A percentile compares a stretch with the other conserved stretches of the same genome.
These are phyloP conservation scores for Actinomortierella ambigua DNA, from an alignment of 371 early-diverging fungal genomes.

Conservation along the genomic window DNA sequence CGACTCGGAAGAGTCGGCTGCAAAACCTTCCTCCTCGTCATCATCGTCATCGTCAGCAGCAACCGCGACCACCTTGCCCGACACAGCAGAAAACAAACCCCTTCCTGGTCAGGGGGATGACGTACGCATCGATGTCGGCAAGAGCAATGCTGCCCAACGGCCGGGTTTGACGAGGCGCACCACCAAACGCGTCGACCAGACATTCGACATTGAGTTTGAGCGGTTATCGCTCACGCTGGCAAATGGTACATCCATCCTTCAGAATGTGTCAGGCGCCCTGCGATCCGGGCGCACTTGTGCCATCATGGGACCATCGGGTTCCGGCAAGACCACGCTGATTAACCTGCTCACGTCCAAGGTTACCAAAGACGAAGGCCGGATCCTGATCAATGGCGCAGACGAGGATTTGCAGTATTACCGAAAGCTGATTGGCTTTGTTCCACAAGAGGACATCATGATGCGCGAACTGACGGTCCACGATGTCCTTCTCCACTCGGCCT, in stretches of 20 bases:
- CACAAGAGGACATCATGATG: conserved; percentile 74
- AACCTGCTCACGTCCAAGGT: conserved; percentile 54
- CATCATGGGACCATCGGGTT: conserved; percentile 83
- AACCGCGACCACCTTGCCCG: no score
- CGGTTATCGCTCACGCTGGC: conserved; percentile 57
- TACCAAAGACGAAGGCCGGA: conserved; percentile 64
- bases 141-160: conserved; percentile 4
- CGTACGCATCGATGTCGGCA: background rate
- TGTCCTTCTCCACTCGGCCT: conserved; percentile 65
- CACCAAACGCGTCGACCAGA: conserved; percentile 27
- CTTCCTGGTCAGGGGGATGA: no score
- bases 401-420: conserved; percentile 64
- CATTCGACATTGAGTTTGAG: conserved; percentile 61
- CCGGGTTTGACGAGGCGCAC: conserved; percentile 12
- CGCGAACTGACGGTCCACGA: conserved; percentile 66
- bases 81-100: no score
- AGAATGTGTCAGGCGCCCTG: conserved; percentile 58
- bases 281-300: conserved; percentile 57
- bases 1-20: no score
- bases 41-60: no score
- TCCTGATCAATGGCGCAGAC: conserved; percentile 66
- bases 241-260: conserved; percentile 58
- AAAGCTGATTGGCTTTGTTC: conserved; percentile 70
- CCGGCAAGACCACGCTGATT: conserved; percentile 69
- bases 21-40: no score